phyloP scores from a whole-genome alignment of 2,329 filamentous ascomycete species.

The Venturia oleaginea region DNA sequence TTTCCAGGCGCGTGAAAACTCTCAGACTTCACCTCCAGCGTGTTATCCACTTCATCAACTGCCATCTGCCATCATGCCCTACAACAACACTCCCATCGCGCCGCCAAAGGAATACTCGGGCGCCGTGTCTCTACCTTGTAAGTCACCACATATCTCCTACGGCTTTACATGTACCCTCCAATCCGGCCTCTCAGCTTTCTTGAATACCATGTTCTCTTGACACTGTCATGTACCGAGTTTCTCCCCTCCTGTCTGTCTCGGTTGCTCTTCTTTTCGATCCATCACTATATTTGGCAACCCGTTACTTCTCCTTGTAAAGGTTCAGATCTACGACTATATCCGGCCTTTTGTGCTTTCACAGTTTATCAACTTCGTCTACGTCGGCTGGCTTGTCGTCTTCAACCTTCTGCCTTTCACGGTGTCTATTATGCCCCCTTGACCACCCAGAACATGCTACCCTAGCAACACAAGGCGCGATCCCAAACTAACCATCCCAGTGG shows the following conservation, averaged over 20 bases:
- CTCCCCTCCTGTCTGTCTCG: neutral
- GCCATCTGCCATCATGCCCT: constrained; percentile 57
- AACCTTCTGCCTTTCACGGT: neutral
- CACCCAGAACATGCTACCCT: neutral
- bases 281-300: neutral
- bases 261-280: neutral
- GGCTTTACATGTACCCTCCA: neutral
- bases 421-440: neutral
- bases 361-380: neutral
- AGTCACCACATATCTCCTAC: constrained; percentile 27
- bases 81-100: constrained; percentile 77
- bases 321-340: neutral
- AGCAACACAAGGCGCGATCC: neutral
- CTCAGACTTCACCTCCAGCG: neutral
- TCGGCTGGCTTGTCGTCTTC: neutral
- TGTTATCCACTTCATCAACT: neutral
- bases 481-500: constrained; percentile 49
- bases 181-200: neutral
- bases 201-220: neutral
- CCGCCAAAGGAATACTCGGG: constrained; percentile 76
- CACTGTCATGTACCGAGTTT: neutral
- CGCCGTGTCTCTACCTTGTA: constrained; percentile 75
- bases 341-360: neutral
- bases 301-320: neutral
- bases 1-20: neutral